Evolutionary conservation across 1,284 basidiomycete genomes (phyloP).

Genomic region (Sporisorium exsertum): DNA sequence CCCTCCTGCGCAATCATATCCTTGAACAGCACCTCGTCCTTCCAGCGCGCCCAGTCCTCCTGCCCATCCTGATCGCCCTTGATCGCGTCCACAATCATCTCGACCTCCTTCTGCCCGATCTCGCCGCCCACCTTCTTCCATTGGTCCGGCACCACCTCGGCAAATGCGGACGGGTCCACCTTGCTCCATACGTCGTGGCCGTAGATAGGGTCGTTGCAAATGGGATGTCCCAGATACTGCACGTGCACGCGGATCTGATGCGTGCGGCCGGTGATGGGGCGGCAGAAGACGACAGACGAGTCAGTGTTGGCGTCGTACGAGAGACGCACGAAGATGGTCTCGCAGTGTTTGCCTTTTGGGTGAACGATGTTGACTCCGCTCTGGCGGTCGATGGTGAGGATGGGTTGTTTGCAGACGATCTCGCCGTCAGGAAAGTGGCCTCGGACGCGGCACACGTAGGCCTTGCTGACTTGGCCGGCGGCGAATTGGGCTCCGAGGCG

Average conservation of each 20-base stretch:
- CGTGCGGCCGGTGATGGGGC: constrained; percentile 74
- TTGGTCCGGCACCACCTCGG: constrained; percentile 57
- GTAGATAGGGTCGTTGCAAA: constrained; percentile 75
- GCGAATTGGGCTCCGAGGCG: constrained; percentile 72
- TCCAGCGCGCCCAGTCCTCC: constrained; percentile 68
- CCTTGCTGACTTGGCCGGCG: constrained; percentile 78
- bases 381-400: constrained; percentile 92
- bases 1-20: constrained; percentile 59
- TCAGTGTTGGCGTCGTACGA: constrained; percentile 85
- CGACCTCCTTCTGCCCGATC: constrained; percentile 60
- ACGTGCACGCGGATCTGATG: constrained; percentile 96
- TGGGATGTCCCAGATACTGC: constrained; percentile 91
- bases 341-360: constrained; percentile 73
- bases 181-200: constrained; percentile 65
- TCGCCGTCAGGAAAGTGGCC: constrained; percentile 75
- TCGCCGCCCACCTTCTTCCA: constrained; percentile 64
- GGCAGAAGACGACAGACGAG: constrained; percentile 88
- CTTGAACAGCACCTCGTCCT: constrained; percentile 66
- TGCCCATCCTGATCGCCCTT: constrained; percentile 65
- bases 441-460: constrained; percentile 56
- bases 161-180: constrained; percentile 51
- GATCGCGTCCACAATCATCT: constrained; percentile 64
- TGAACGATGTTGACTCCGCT: constrained; percentile 91
- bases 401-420: constrained; percentile 83
- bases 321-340: constrained; percentile 87